These are phyloP conservation scores for Candida gorgasii DNA, from an alignment of 805 yeast genomes.

Conservation along the genomic window DNA sequence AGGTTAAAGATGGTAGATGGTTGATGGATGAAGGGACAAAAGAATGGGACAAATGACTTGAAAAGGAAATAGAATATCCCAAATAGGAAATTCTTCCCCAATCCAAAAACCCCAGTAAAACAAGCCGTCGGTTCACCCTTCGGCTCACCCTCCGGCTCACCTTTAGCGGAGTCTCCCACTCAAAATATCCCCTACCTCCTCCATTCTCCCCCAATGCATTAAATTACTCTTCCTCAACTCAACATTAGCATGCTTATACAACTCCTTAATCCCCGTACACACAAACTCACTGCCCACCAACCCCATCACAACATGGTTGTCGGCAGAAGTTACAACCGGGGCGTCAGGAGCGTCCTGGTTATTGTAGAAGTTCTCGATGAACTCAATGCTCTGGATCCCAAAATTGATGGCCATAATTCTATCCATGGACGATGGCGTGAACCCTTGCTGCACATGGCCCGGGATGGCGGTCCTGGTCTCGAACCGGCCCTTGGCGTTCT, in stretches of 20 bases:
- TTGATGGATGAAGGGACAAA: too few species aligned
- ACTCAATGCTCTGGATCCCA: slow-evolving; percentile 68
- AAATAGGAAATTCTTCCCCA: too few species aligned
- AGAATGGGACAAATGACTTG: too few species aligned
- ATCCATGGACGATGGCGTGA: slow-evolving; percentile 74
- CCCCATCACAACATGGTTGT: slow-evolving; percentile 56
- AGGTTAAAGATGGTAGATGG: too few species aligned
- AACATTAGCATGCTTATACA: slow-evolving; percentile 66
- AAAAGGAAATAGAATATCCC: too few species aligned
- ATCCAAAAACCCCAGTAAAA: too few species aligned
- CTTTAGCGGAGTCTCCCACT: slow-evolving; percentile 64
- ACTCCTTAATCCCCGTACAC: slow-evolving; percentile 55
- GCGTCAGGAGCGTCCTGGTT: slow-evolving; percentile 5
- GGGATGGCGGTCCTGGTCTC: slow-evolving; percentile 82
- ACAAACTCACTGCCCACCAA: slow-evolving; percentile 64
- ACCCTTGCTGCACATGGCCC: slow-evolving; percentile 88
- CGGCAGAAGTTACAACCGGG: background rate
- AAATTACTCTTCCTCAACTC: slow-evolving; percentile 63
- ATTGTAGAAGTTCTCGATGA: slow-evolving; percentile 49
- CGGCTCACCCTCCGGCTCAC: too few species aligned
- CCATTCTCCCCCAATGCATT: slow-evolving; percentile 68
- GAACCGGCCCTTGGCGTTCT: slow-evolving; percentile 62
- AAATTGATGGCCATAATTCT: slow-evolving; percentile 73
- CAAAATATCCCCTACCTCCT: slow-evolving; percentile 61
- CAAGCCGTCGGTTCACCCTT: too few species aligned